Percentiles rank a stretch among this genome's conserved stretches.
Conservation (phyloP, 2,329 filamentous ascomycete species). For the Xylaria sp. region DNA sequence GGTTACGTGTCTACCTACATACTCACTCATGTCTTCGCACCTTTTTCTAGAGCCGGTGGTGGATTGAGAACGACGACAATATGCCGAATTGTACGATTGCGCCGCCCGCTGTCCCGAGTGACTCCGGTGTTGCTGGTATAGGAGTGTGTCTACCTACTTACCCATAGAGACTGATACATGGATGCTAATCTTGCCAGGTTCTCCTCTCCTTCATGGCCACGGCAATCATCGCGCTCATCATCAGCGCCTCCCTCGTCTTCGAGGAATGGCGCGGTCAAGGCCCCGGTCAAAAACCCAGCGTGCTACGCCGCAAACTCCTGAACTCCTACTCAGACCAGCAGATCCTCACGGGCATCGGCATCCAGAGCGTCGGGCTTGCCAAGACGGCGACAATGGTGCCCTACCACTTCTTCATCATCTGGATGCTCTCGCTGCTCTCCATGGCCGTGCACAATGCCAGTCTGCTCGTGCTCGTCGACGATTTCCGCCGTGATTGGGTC, state of each 20-base stretch:
- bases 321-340: conserved; percentile 63
- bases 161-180: too few species aligned
- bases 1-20: too few species aligned
- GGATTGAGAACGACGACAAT: conserved; percentile 7
- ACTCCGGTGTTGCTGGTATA: conserved; percentile 47
- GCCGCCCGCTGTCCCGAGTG: conserved; percentile 37
- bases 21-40: too few species aligned
- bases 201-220: conserved; percentile 63
- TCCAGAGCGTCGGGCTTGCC: conserved; percentile 58
- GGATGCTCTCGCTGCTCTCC: conserved; percentile 60
- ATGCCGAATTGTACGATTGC: conserved; percentile 36
- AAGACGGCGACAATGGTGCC: conserved; percentile 54
- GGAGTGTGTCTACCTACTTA: conserved; percentile 36
- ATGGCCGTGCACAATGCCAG: conserved; percentile 62
- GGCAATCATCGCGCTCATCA: conserved; percentile 49
- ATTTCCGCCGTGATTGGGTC: conserved; percentile 63
- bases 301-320: conserved; percentile 58
- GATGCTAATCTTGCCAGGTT: conserved; percentile 37
- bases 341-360: conserved; percentile 63
- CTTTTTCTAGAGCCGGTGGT: neutral
- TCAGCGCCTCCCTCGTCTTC: conserved; percentile 53
- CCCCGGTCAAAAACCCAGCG: conserved; percentile 38
- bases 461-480: conserved; percentile 58
- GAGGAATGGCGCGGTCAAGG: conserved; percentile 38
- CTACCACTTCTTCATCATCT: conserved; percentile 68